Evolutionary conservation across 345 rosid species (phyloP), one percentile per base, ranked within the genome.

Genomic region (Capsella bursapastoris): DNA sequence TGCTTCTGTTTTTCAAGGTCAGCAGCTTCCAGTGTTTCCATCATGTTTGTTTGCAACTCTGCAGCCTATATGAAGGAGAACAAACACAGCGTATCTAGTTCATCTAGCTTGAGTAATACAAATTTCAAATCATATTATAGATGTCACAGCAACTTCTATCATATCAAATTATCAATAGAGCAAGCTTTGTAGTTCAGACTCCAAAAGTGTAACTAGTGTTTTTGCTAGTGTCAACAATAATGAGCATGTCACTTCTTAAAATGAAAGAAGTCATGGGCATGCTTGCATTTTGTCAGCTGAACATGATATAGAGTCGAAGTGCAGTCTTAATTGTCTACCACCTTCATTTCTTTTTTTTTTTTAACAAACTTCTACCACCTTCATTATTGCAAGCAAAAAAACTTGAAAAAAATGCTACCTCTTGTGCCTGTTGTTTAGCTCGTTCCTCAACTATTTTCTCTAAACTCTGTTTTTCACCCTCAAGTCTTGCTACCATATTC

Each of bases 1-100:
- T 94, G 99, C 70, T 92, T 94, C 83, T 87, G 92, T 80, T 94
- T 91, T 81, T 94, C 97, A 76, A 86, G 44, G 32, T 94, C 99
- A 71, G 79, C 97, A 74, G 99, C 99, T 12, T 91, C 92, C 88
- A 94, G 85, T 45, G 90, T 91, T 83, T 91, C 95, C 89, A 94
- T 94, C 88, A 79, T 91, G 37, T 86, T 90, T 57, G 93, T 84
- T 82, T 94, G 99, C 78, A 94, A 86, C 65, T 94, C 90, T 0
- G 97, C 87, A 84, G 96, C 99, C 99, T 94, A 78, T 59, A 8
- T 15, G 14, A 71, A 81, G 47, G 32, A 77, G 73, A 35, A 66
- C 73, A 77, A 38, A 76, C 50, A 43, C 52, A 74, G 38, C 41
- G 57, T 62, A 62, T 29, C 11, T 53, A 43, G 34, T 41, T 59